Evolutionary conservation across 1,284 basidiomycete genomes (phyloP).

Genomic region (Ceratobasidium sp.): DNA sequence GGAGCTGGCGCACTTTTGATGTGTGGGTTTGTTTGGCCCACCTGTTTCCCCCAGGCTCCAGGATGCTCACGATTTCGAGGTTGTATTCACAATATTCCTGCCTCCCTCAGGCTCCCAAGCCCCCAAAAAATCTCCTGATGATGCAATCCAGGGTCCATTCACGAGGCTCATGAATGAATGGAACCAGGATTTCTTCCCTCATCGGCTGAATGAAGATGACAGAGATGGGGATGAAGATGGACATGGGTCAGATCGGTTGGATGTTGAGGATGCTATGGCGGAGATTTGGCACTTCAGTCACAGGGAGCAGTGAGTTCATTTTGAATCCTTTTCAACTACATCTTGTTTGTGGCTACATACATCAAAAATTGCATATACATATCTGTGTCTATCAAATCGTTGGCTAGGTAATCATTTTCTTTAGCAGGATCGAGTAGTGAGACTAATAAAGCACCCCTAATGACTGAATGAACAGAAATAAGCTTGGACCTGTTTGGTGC

Average conservation of each 20-base stretch:
- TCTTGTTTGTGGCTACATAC: neutral
- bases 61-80: no score
- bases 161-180: neutral
- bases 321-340: neutral
- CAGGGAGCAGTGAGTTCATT: neutral
- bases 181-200: neutral
- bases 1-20: no score
- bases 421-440: neutral
- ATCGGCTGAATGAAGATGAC: neutral
- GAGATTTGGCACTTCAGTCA: neutral
- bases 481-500: neutral
- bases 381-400: neutral
- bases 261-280: neutral
- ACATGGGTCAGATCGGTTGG: neutral
- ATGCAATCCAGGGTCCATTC: neutral
- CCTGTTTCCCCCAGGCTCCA: no score
- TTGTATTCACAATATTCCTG: no score
- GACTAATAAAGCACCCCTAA: neutral
- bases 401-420: neutral
- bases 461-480: neutral
- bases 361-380: neutral
- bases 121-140: no score
- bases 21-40: no score
- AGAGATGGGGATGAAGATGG: neutral
- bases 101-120: no score